phyloP scores from a whole-genome alignment of 768 basidiomycete species.

The Boletus vinaceobasis region DNA sequence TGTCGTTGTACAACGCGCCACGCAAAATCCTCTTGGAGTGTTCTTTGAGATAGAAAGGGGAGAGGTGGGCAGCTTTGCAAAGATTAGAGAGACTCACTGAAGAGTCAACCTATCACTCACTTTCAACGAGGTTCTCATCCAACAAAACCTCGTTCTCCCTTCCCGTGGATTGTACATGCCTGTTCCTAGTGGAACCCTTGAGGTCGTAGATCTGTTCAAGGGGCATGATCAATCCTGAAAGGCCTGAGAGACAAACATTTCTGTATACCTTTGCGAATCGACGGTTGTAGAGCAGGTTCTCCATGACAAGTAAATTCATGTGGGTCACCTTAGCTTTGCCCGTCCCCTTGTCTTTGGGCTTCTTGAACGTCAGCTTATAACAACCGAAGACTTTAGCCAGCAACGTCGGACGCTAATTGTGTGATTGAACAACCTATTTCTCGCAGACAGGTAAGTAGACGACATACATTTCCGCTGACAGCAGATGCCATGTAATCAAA shows the following conservation, averaged over 20 bases:
- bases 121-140: conserved; percentile 93
- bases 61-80: conserved; percentile 68
- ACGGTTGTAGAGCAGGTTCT: conserved; percentile 92
- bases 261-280: conserved; percentile 76
- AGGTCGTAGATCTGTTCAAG: conserved; percentile 83
- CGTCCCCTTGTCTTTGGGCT: conserved; percentile 60
- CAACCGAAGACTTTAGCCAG: conserved; percentile 97
- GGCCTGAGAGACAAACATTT: background rate
- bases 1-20: conserved; percentile 91
- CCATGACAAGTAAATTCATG: conserved; percentile 98
- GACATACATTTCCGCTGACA: conserved; percentile 72
- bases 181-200: conserved; percentile 93
- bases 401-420: conserved; percentile 77
- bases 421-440: conserved; percentile 4
- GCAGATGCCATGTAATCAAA: conserved; percentile 99
- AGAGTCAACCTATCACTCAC: conserved; percentile 41
- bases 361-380: conserved; percentile 89
- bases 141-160: conserved; percentile 90
- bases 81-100: conserved; percentile 5
- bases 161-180: conserved; percentile 88
- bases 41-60: conserved; percentile 94
- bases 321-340: conserved; percentile 76
- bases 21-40: conserved; percentile 91
- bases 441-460: background rate
- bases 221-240: conserved; percentile 1